Percentiles rank a stretch among this genome's conserved stretches.
Conservation (phyloP, 1,284 basidiomycete species). For the Ustilago curta region DNA sequence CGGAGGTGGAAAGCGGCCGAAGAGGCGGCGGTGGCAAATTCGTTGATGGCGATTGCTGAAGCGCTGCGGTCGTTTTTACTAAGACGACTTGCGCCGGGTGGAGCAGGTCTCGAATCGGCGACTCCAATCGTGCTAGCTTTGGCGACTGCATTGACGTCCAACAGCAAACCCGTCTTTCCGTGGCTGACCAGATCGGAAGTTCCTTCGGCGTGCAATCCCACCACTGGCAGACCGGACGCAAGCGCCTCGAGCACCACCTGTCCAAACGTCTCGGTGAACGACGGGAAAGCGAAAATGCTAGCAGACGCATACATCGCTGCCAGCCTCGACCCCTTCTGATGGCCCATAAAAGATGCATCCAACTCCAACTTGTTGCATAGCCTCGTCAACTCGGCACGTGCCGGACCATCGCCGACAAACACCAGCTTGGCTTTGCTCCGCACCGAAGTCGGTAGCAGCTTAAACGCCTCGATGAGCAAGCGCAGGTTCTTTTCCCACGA, state of each 20-base stretch:
- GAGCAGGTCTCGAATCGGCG: conserved; percentile 10
- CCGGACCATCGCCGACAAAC: conserved; percentile 75
- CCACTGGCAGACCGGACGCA: conserved; percentile 74
- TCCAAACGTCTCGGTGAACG: conserved; percentile 74
- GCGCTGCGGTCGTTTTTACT: background rate
- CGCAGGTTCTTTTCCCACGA: conserved; percentile 76
- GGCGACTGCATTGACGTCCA: conserved; percentile 54
- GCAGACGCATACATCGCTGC: conserved; percentile 72
- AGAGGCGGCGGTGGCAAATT: conserved; percentile 40
- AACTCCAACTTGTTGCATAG: conserved; percentile 71
- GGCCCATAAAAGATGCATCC: conserved; percentile 73
- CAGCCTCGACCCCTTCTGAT: conserved; percentile 69
- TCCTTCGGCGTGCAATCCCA: conserved; percentile 74
- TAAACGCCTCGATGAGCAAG: conserved; percentile 73
- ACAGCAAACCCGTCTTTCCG: conserved; percentile 71
- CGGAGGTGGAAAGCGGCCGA: conserved; percentile 20
- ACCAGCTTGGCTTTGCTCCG: conserved; percentile 71
- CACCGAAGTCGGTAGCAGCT: conserved; percentile 62
- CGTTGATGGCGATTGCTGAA: conserved; percentile 26
- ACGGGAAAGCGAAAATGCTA: conserved; percentile 74
- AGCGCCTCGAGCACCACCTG: conserved; percentile 75
- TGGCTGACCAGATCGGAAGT: conserved; percentile 74
- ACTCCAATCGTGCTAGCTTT: conserved; percentile 21
- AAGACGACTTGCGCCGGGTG: conserved; percentile 19
- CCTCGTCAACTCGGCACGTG: conserved; percentile 71